Conservation (phyloP, 1,284 basidiomycete genomes). For the Mycena sp. region DNA sequence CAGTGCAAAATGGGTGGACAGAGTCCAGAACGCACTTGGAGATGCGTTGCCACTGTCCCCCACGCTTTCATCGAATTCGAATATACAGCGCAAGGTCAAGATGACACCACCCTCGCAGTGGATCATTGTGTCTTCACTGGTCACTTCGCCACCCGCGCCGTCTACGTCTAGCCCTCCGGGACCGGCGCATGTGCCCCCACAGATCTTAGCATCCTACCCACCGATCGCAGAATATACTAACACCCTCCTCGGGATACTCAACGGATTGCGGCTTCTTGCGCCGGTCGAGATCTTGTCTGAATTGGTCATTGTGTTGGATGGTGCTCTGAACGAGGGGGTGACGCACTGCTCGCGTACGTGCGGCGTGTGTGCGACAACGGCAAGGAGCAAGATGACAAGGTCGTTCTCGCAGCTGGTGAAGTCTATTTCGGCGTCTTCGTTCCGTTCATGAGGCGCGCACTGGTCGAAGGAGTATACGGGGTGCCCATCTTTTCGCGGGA, state of each 20-base stretch:
- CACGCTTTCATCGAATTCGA: constrained; percentile 16
- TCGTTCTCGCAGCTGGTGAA: constrained; percentile 62
- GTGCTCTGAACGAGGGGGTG: constrained; percentile 57
- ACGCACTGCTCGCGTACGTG: constrained; percentile 55
- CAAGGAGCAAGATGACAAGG: constrained; percentile 49
- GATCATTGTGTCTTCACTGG: constrained; percentile 52
- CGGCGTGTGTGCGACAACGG: constrained; percentile 32
- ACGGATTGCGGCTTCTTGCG: constrained; percentile 84
- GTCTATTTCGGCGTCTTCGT: constrained; percentile 70
- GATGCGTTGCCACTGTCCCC: constrained; percentile 24
- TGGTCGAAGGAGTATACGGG: constrained; percentile 81
- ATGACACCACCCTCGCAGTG: constrained; percentile 56
- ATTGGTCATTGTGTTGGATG: constrained; percentile 60
- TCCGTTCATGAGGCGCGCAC: constrained; percentile 72
- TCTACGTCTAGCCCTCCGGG: constrained; percentile 37
- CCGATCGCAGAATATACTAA: constrained; percentile 84
- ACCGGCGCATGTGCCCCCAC: constrained; percentile 69
- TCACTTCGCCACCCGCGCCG: constrained; percentile 42
- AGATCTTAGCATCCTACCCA: constrained; percentile 77
- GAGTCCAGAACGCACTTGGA: constrained; percentile 33
- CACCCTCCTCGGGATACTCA: constrained; percentile 77
- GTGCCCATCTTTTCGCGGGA: constrained; percentile 36
- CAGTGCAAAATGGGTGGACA: constrained; percentile 40
- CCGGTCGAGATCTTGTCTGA: constrained; percentile 64
- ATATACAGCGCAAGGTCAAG: constrained; percentile 23